Conservation (phyloP, 805 yeast genomes). For the Dipodascopsis tothii region DNA sequence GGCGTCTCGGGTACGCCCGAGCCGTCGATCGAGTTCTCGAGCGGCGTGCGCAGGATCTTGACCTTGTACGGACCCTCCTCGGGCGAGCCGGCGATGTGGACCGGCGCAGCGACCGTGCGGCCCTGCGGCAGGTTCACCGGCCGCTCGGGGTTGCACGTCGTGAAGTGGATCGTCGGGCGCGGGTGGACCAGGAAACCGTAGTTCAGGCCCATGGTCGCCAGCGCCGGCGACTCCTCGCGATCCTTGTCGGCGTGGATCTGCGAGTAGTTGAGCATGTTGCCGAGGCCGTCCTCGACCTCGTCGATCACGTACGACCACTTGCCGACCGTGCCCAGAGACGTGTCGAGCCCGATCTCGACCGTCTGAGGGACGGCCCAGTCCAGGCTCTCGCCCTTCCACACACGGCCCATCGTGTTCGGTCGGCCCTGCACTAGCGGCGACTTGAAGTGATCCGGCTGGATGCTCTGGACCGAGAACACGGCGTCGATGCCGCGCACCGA, state of each 20-base stretch:
- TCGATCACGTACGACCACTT: constrained; percentile 49
- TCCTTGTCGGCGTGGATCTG: constrained; percentile 18
- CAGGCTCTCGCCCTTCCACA: constrained; percentile 23
- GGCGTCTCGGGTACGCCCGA: background rate
- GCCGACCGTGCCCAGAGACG: constrained; percentile 42
- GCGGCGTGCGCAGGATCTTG: constrained; percentile 23
- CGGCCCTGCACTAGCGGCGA: constrained; percentile 27
- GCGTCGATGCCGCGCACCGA: constrained; percentile 28
- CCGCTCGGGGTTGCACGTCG: constrained; percentile 28
- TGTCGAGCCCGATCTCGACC: constrained; percentile 40
- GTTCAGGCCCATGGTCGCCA: constrained; percentile 34
- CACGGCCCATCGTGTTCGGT: constrained; percentile 11
- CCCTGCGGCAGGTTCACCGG: constrained; percentile 30
- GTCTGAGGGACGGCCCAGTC: constrained; percentile 33
- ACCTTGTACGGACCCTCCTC: constrained; percentile 45
- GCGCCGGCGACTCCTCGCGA: constrained; percentile 28
- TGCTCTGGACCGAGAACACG: constrained; percentile 21
- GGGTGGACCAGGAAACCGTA: constrained; percentile 48
- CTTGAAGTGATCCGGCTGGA: constrained; percentile 18
- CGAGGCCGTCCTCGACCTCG: constrained; percentile 58
- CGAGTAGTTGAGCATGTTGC: constrained; percentile 41
- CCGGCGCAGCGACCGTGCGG: constrained; percentile 19
- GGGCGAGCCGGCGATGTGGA: constrained; percentile 23
- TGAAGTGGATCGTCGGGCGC: constrained; percentile 45
- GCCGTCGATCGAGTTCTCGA: background rate